phyloP scores from a whole-genome alignment of 805 yeast genomes.

The Suhomyces canberraensis region DNA sequence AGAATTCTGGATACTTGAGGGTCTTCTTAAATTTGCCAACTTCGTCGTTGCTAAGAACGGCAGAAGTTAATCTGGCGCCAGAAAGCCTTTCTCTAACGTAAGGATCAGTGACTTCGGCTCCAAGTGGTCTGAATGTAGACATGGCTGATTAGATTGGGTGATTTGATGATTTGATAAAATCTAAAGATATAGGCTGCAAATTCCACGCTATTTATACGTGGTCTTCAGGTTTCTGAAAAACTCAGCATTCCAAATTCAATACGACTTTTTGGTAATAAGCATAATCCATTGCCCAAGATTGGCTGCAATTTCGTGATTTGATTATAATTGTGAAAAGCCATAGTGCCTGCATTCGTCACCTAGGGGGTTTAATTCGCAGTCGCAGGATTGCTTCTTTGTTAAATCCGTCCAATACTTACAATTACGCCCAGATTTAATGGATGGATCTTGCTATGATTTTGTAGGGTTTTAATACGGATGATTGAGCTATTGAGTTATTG shows the following conservation, averaged over 20 bases:
- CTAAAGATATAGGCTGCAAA: no score
- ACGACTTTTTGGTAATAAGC: background rate
- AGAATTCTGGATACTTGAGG: constrained; percentile 22
- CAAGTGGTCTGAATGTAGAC: constrained; percentile 8
- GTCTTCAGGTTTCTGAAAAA: background rate
- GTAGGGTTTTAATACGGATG: no score
- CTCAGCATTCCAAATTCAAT: background rate
- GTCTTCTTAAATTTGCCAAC: constrained; percentile 11
- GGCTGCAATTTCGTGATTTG: background rate
- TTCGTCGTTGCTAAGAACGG: constrained; percentile 3
- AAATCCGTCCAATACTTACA: no score
- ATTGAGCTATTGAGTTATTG: no score
- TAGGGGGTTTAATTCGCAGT: no score
- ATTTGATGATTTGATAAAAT: no score
- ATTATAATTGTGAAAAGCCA: background rate
- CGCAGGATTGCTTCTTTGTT: no score
- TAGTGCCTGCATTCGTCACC: no score
- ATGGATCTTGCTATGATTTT: no score
- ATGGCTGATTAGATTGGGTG: background rate
- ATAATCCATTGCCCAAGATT: background rate
- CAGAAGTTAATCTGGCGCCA: background rate
- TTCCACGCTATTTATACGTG: background rate
- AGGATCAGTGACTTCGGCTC: constrained; percentile 9
- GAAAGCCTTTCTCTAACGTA: constrained; percentile 1
- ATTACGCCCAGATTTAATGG: no score